Evolutionary conservation across 1,284 basidiomycete genomes (phyloP).

Genomic region (Hypsizygus ulmarius): DNA sequence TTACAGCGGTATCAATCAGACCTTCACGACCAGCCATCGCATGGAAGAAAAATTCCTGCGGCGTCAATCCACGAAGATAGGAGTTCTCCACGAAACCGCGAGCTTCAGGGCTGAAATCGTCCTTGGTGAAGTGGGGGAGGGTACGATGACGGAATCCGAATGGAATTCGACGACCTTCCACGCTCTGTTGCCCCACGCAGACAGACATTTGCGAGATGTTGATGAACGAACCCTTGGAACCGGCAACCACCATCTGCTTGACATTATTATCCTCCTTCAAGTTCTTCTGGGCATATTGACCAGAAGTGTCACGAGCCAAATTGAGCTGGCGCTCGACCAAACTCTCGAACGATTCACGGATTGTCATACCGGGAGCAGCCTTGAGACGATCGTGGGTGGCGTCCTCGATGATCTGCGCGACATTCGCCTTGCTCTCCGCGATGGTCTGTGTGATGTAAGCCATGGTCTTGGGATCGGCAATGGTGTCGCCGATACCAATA

Average conservation of each 20-base stretch:
- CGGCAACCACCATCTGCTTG: conserved; percentile 99
- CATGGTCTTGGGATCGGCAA: conserved; percentile 91
- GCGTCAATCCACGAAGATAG: conserved; percentile 95
- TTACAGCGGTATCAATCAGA: conserved; percentile 98
- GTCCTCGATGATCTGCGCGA: conserved; percentile 68
- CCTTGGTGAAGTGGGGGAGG: conserved; percentile 97
- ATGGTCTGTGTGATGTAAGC: conserved; percentile 84
- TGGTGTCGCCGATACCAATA: conserved; percentile 98
- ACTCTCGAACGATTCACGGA: conserved; percentile 97
- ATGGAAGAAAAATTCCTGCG: conserved; percentile 99
- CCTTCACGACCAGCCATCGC: conserved; percentile 99
- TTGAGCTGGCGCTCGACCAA: conserved; percentile 91
- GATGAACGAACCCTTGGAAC: conserved; percentile 98
- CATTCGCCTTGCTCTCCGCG: conserved; percentile 76
- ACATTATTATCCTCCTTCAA: conserved; percentile 99
- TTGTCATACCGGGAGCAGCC: conserved; percentile 95
- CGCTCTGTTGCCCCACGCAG: conserved; percentile 97
- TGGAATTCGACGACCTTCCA: conserved; percentile 97
- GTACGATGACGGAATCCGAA: conserved; percentile 98
- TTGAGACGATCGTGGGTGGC: conserved; percentile 85
- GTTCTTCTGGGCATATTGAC: conserved; percentile 93
- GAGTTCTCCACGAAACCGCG: conserved; percentile 99
- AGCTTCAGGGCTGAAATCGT: conserved; percentile 98
- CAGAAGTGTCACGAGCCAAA: conserved; percentile 92
- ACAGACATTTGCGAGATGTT: conserved; percentile 99